phyloP scores from a whole-genome alignment of 192 early-diverging fungal species.

The Coemansia sp. region DNA sequence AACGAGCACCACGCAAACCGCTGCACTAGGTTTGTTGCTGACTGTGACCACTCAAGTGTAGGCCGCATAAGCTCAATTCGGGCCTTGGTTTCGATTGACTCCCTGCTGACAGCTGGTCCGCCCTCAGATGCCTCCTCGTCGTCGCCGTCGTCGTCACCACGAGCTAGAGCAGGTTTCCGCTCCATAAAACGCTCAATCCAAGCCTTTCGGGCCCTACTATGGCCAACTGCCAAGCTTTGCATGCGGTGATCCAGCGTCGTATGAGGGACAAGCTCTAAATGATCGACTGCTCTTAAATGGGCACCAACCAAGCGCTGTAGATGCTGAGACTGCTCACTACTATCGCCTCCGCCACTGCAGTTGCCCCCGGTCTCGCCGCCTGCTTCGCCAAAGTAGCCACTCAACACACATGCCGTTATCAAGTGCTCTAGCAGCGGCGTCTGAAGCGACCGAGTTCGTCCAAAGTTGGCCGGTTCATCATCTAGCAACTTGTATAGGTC shows the following conservation, averaged over 20 bases:
- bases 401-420: slow-evolving; percentile 11
- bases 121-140: background rate
- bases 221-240: slow-evolving; percentile 31
- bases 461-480: slow-evolving; percentile 41
- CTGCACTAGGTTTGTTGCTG: slow-evolving; percentile 8
- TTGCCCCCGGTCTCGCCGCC: background rate
- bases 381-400: slow-evolving; percentile 17
- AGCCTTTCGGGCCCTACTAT: slow-evolving; percentile 24
- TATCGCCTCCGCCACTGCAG: background rate
- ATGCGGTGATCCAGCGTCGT: slow-evolving; percentile 32
- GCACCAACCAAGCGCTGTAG: slow-evolving; percentile 5
- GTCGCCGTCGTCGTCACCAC: no score
- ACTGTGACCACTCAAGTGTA: slow-evolving; percentile 25
- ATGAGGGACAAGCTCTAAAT: slow-evolving; percentile 39
- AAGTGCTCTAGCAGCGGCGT: slow-evolving; percentile 20
- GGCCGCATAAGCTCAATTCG: slow-evolving; percentile 19
- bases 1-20: slow-evolving; percentile 11
- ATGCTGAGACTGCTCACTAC: background rate
- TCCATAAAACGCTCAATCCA: slow-evolving; percentile 18
- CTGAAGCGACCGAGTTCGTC: background rate
- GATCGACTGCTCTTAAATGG: slow-evolving; percentile 13
- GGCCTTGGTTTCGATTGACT: slow-evolving; percentile 8
- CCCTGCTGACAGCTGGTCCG: background rate
- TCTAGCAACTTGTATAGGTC: slow-evolving; percentile 22
- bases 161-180: background rate